phyloP scores from a whole-genome alignment of 192 early-diverging fungal genomes.

The Coemansia reversa region DNA sequence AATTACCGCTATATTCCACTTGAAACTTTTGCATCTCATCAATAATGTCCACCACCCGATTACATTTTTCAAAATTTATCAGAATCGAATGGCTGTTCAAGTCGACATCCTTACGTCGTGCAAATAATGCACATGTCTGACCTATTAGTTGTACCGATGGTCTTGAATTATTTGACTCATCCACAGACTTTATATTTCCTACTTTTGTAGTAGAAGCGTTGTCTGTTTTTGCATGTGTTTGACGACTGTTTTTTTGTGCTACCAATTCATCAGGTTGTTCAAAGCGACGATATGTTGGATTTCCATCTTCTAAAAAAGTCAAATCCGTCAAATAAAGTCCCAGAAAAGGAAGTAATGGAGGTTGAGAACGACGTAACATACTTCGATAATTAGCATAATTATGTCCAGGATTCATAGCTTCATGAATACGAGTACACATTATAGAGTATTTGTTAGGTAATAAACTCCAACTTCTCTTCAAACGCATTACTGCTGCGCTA shows the following conservation, averaged over 20 bases:
- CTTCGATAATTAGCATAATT: constrained; percentile 63
- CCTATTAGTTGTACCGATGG: constrained; percentile 36
- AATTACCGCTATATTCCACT: constrained; percentile 63
- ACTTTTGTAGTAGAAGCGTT: neutral
- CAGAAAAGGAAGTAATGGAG: constrained; percentile 75
- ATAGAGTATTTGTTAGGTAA: constrained; percentile 68
- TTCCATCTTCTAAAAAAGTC: constrained; percentile 84
- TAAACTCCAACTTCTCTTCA: constrained; percentile 68
- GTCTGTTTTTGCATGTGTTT: neutral
- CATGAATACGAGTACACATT: constrained; percentile 59
- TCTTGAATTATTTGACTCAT: neutral
- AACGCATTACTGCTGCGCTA: constrained; percentile 66
- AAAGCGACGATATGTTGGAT: constrained; percentile 60
- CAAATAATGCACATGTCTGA: constrained; percentile 46
- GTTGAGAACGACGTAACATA: constrained; percentile 51
- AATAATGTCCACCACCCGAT: constrained; percentile 62
- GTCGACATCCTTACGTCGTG: constrained; percentile 28
- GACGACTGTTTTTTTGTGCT: neutral
- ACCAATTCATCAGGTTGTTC: constrained; percentile 23
- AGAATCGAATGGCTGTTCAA: constrained; percentile 48
- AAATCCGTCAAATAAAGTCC: constrained; percentile 80
- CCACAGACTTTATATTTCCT: neutral
- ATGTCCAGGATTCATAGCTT: constrained; percentile 61
- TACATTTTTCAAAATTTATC: constrained; percentile 83
- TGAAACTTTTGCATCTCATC: constrained; percentile 77